Percentiles rank a stretch among this genome's conserved stretches.
Evolutionary conservation across 179 eudicot genomes (phyloP).

Genomic region (Spergularia azorica): DNA sequence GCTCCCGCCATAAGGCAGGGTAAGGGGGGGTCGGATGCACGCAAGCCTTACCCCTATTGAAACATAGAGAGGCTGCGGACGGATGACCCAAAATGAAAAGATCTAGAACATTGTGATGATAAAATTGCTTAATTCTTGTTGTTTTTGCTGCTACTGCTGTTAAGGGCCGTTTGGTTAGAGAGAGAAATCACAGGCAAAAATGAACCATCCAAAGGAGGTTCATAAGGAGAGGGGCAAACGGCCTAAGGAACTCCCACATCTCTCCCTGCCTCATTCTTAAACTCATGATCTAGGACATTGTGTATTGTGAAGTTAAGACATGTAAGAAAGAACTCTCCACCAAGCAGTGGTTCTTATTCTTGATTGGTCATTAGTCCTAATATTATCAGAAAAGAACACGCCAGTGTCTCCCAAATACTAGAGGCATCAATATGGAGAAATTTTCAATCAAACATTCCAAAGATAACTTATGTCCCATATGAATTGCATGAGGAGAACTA

Average conservation of each 20-base stretch:
- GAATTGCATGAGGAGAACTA: background rate
- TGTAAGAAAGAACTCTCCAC: too few species aligned
- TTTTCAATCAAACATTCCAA: background rate
- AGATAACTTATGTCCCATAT: background rate
- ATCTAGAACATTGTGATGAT: background rate
- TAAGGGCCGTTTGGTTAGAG: background rate
- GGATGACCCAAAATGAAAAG: too few species aligned
- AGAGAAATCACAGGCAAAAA: background rate
- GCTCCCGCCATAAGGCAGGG: too few species aligned
- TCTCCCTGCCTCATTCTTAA: background rate
- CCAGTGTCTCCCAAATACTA: background rate
- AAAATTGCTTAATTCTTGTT: background rate
- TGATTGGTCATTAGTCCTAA: too few species aligned
- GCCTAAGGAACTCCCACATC: background rate
- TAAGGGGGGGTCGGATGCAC: too few species aligned
- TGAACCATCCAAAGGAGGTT: too few species aligned
- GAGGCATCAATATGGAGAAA: background rate
- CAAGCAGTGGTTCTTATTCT: too few species aligned
- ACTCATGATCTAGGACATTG: background rate
- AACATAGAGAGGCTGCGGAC: too few species aligned
- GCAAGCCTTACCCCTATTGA: too few species aligned
- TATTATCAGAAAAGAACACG: background rate
- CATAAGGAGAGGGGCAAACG: background rate
- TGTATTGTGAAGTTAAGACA: too few species aligned
- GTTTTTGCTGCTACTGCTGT: background rate